phyloP scores from a whole-genome alignment of 2,329 filamentous ascomycete species.

The Pezicula radicicola region DNA sequence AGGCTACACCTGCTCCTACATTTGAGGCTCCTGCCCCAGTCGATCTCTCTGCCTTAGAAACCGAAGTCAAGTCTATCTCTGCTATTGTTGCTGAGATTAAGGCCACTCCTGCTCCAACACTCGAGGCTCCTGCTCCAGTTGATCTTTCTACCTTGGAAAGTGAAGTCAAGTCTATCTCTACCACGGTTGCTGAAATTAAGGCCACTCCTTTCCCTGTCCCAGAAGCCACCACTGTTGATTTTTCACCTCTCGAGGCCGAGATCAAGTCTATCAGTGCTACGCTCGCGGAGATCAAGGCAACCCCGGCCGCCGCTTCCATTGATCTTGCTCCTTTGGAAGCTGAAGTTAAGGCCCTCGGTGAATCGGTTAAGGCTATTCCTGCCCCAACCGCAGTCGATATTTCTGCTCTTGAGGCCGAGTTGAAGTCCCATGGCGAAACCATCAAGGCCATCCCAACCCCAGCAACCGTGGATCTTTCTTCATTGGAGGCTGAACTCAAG shows the following conservation, averaged over 20 bases:
- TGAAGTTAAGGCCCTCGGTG: constrained; percentile 5
- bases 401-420: constrained; percentile 5
- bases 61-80: neutral
- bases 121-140: neutral
- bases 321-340: neutral
- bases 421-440: constrained; percentile 1
- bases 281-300: neutral
- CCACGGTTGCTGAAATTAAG: constrained; percentile 11
- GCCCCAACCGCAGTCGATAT: constrained; percentile 2
- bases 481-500: constrained; percentile 7
- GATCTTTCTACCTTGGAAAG: constrained; percentile 3
- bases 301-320: constrained; percentile 4
- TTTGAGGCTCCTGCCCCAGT: neutral
- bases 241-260: constrained; percentile 11
- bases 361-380: constrained; percentile 2
- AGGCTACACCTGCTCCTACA: neutral
- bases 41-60: neutral
- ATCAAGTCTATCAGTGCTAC: constrained; percentile 13
- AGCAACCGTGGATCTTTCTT: constrained; percentile 2
- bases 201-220: neutral
- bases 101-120: neutral
- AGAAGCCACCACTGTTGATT: constrained; percentile 8
- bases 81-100: neutral
- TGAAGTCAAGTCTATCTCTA: constrained; percentile 9
- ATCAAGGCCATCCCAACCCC: constrained; percentile 5